Evolutionary conservation across 2,329 filamentous ascomycete species (phyloP), one percentile per base, ranked within the genome.

Genomic region (Pseudopyricularia cyperi): DNA sequence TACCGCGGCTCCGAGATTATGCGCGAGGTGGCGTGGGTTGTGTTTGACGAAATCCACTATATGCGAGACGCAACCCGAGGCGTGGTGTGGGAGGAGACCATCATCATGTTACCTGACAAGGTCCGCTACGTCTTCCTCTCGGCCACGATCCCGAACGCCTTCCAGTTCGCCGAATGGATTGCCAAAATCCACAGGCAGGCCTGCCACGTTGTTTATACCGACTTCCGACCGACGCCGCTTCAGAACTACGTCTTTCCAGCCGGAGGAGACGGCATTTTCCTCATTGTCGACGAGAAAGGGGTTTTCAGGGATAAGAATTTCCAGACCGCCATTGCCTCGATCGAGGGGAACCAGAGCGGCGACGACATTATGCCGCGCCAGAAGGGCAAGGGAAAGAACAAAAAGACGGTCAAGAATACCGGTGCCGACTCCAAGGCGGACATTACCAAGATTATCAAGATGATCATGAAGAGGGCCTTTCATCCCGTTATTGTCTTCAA

Each of bases 81-180:
- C 73, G 93, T 98, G 1, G 93, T 98, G 2, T 98, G 93, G 93
- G 93, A 98, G 67, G 93, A 98, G 72, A 97, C 93, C 37, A 97
- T 98, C 64, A 98, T 98, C 62, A 77, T 98, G 58, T 76, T 98
- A 30, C 93, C 93, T 4, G 93, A 98, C 73, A 97, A 98, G 76
- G 94, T 98, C 59, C 87, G 89, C 71, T 98, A 97, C 63, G 94
- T 98, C 52, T 98, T 98, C 69, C 73, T 98, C 55, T 98, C 94
- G 32, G 93, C 93, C 56, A 98, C 94, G 2, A 98, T 98, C 56
- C 93, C 93, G 52, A 98, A 98, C 64, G 90, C 93, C 51, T 96
- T 97, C 80, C 93, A 98, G 67, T 98, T 98, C 62, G 93, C 93
- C 59, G 91, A 98, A 67, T 98, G 93, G 93, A 95, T 98, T 61